phyloP scores from a whole-genome alignment of 441 rosid genomes.

The Rhodomyrtus psidioides region DNA sequence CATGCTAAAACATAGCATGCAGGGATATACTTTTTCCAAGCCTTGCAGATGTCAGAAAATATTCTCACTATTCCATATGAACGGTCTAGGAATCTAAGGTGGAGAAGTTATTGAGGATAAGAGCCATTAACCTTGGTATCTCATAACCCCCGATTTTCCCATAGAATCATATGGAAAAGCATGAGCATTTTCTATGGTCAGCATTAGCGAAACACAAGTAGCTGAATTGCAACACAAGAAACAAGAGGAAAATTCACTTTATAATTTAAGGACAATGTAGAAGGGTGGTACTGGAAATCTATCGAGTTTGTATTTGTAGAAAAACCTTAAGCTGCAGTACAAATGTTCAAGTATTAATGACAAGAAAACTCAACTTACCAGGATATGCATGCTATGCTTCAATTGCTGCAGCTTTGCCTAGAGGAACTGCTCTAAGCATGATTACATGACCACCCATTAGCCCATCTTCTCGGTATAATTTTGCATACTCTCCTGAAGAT shows the following conservation, averaged over 20 bases:
- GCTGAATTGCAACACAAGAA: neutral
- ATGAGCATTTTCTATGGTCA: too few relatives aligned
- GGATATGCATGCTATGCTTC: conserved; percentile 84
- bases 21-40: neutral
- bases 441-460: conserved; percentile 89
- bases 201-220: neutral
- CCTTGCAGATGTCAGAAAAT: neutral
- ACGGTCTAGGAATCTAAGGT: neutral
- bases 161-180: neutral
- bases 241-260: neutral
- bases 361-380: conserved; percentile 32
- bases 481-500: conserved; percentile 71
- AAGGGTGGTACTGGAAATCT: neutral
- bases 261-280: neutral
- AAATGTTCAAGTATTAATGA: too few relatives aligned
- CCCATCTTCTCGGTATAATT: conserved; percentile 60
- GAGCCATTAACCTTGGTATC: neutral
- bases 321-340: neutral
- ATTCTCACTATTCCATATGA: neutral
- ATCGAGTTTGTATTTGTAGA: neutral
- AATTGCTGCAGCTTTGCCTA: conserved; percentile 71
- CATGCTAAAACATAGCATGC: neutral
- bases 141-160: neutral
- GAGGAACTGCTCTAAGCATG: conserved; percentile 92
- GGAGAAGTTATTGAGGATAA: neutral